These are phyloP conservation scores for Colletotrichum sidae DNA, from an alignment of 2,329 filamentous ascomycete genomes.

Conservation along the genomic window DNA sequence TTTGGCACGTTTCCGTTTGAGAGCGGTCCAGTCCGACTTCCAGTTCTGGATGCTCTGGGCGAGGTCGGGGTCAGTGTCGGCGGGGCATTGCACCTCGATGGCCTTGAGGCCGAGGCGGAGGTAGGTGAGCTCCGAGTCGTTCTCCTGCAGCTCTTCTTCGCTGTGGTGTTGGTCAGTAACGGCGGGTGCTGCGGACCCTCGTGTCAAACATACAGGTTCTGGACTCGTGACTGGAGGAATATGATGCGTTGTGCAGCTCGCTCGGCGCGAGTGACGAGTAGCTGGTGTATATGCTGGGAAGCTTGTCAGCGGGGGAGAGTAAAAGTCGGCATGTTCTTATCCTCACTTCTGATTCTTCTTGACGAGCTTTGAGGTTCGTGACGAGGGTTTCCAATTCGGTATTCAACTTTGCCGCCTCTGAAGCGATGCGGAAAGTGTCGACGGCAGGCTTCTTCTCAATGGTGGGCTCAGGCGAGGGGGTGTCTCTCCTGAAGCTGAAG, in stretches of 20 bases:
- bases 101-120: constrained; percentile 72
- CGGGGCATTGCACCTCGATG: constrained; percentile 69
- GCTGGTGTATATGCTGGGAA: constrained; percentile 68
- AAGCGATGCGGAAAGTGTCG: constrained; percentile 50
- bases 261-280: constrained; percentile 69
- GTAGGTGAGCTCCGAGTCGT: constrained; percentile 70
- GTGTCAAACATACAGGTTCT: constrained; percentile 61
- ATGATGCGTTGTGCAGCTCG: constrained; percentile 68
- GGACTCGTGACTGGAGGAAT: constrained; percentile 68
- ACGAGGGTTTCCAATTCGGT: constrained; percentile 62
- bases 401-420: constrained; percentile 59
- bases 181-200: not conserved
- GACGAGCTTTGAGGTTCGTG: constrained; percentile 63
- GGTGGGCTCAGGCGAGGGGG: constrained; percentile 24
- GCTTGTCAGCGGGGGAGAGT: constrained; percentile 14
- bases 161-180: constrained; percentile 47
- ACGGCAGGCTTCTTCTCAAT: constrained; percentile 39
- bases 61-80: constrained; percentile 66
- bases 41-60: constrained; percentile 69
- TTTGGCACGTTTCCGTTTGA: constrained; percentile 59
- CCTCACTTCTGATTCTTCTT: constrained; percentile 70
- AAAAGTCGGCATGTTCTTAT: not conserved
- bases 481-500: constrained; percentile 42
- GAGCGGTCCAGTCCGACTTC: constrained; percentile 68
- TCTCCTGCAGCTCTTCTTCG: constrained; percentile 66